Evolutionary conservation across 176 grass and related monocot species (phyloP), one percentile per base, ranked within the genome.

Genomic region (Triticum dicoccoides): DNA sequence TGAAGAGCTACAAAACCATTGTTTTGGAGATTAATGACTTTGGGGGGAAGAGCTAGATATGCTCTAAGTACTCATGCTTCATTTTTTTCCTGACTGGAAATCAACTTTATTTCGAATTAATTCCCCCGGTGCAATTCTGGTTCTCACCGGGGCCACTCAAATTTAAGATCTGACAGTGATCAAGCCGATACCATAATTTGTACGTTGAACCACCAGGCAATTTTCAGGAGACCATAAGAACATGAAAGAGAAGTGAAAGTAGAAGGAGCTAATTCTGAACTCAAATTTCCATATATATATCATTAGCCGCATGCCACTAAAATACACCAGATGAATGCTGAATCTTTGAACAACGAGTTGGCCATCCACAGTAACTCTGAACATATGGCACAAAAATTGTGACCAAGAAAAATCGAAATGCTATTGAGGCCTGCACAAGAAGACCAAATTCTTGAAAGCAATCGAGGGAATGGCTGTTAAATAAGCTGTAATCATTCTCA

Each of bases 401-500:
- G 18, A 75, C 21, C 5, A 18, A 73, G 73, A 67, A 73, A 18
- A 80, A 82, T 29, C 15, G 37, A 24, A 76, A 87, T 85, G 77
- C 39, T 76, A 69, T 44, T 75, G 38, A 91, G 80, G 84, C 41
- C 79, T 65, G 54, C 65, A 65, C 73, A 56, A 56, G 49, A 75
- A 64, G 69, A 77, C 38, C 82, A 61, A 49, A 79, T 38, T 54
- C 85, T 69, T 62, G 21, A 63, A 63, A 88, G 69, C 62, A 77
- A 91, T 88, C 24, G 30, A 85, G 49, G 64, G 70, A 81, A 81
- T 84, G 76, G 39, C 30, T 47, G 47, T 68, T 63, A 87, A 80
- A 86, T 69, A 84, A 76, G 47, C 12, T 32, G 23, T 70, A 34
- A 58, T 29, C 42, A 59, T 59, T 59, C 37, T 98, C 93, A 92